Conservation (phyloP, 192 early-diverging fungal genomes). For the Backusella parvicylindrica region DNA sequence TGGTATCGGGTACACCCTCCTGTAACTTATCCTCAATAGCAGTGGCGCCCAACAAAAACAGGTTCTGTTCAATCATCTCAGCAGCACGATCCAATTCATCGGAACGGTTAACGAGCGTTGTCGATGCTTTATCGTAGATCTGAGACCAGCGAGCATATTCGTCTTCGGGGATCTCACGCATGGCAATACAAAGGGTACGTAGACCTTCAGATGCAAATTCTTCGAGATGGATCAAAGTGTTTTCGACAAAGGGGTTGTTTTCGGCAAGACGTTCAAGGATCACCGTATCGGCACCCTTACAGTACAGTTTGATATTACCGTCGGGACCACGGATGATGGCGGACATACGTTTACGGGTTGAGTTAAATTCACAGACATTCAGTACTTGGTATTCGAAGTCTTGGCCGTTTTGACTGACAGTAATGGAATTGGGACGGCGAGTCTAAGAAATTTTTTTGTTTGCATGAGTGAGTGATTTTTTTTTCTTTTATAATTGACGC, state of each 20-base stretch:
- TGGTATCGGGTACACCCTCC: slow-evolving; percentile 96
- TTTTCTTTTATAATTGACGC: too few species aligned
- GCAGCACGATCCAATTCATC: slow-evolving; percentile 89
- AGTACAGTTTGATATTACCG: slow-evolving; percentile 84
- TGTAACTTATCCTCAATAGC: slow-evolving; percentile 99
- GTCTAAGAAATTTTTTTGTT: slow-evolving; percentile 34
- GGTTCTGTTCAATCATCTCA: slow-evolving; percentile 91
- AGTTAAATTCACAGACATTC: slow-evolving; percentile 98
- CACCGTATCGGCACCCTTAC: slow-evolving; percentile 98
- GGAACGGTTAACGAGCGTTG: slow-evolving; percentile 86
- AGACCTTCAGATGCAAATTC: slow-evolving; percentile 96
- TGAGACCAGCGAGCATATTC: slow-evolving; percentile 85
- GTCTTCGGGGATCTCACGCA: slow-evolving; percentile 84
- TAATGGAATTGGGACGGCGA: slow-evolving; percentile 59
- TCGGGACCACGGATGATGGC: slow-evolving; percentile 79
- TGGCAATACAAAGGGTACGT: slow-evolving; percentile 93
- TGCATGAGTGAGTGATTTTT: too few species aligned
- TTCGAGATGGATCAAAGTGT: slow-evolving; percentile 79
- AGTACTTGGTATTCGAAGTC: slow-evolving; percentile 85
- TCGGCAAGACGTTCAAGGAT: slow-evolving; percentile 86
- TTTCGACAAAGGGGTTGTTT: slow-evolving; percentile 70
- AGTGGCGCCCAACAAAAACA: slow-evolving; percentile 92
- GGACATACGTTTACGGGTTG: slow-evolving; percentile 97
- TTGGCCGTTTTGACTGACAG: slow-evolving; percentile 33
- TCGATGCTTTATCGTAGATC: slow-evolving; percentile 84